phyloP scores from a whole-genome alignment of 306 rosid genomes.

The Senna tora region DNA sequence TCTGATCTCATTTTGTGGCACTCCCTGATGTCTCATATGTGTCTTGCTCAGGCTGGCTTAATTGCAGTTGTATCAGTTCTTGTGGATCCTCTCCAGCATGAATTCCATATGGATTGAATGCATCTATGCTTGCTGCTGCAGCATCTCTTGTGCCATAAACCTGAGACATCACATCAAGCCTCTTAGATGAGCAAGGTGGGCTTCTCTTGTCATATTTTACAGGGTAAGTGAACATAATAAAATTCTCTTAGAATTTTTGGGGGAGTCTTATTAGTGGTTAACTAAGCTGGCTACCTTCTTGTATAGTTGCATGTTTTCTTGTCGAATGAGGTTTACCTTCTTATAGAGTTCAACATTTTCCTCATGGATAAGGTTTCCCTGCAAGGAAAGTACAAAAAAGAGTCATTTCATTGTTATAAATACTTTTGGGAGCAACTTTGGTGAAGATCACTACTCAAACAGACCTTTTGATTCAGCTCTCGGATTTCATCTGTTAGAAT shows the following conservation, averaged over 20 bases:
- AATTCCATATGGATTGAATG: constrained; percentile 44
- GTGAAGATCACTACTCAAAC: constrained; percentile 1
- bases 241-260: constrained; percentile 22
- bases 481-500: constrained; percentile 54
- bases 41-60: constrained; percentile 54
- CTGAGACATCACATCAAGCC: constrained; percentile 47
- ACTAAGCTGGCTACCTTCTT: constrained; percentile 43
- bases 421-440: not conserved
- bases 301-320: constrained; percentile 43
- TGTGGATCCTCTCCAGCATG: constrained; percentile 38
- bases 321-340: constrained; percentile 51
- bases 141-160: constrained; percentile 42
- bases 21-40: constrained; percentile 43
- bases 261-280: constrained; percentile 13
- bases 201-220: constrained; percentile 27
- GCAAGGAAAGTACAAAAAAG: constrained; percentile 18
- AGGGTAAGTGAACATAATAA: constrained; percentile 24
- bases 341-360: constrained; percentile 56
- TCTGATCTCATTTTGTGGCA: constrained; percentile 38
- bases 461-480: constrained; percentile 53
- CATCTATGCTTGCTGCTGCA: constrained; percentile 38
- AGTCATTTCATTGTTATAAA: constrained; percentile 17
- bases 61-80: constrained; percentile 56
- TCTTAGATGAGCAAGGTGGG: constrained; percentile 32
- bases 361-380: constrained; percentile 50